Percentiles rank a stretch among this genome's conserved stretches.
phyloP scores from a whole-genome alignment of 768 basidiomycete genomes.

The Pisolithus tinctorius region DNA sequence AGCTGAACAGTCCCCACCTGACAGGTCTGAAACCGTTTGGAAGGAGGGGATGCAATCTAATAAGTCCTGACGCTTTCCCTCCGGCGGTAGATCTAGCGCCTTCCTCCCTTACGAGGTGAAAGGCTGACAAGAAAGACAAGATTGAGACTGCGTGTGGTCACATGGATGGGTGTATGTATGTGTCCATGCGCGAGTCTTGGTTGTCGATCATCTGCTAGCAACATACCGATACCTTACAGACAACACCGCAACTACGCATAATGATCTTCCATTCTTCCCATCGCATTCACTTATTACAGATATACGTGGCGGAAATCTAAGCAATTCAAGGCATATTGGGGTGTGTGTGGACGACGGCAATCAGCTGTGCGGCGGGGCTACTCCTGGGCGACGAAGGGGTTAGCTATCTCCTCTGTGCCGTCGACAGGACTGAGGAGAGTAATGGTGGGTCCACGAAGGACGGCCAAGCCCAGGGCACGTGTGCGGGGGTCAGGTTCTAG shows the following conservation, averaged over 20 bases:
- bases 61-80: neutral
- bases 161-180: neutral
- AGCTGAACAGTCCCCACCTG: constrained; percentile 12
- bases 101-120: neutral
- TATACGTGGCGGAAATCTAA: constrained; percentile 4
- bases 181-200: neutral
- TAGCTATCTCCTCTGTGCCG: constrained; percentile 90
- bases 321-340: no score
- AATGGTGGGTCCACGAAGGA: constrained; percentile 90
- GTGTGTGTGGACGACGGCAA: no score
- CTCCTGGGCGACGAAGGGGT: constrained; percentile 77
- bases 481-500: constrained; percentile 61
- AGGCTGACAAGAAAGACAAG: neutral
- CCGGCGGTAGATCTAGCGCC: constrained; percentile 12
- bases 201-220: neutral
- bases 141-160: neutral
- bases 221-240: constrained; percentile 1
- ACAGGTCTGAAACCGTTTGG: constrained; percentile 7
- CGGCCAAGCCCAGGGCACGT: constrained; percentile 74
- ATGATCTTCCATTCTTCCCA: constrained; percentile 10
- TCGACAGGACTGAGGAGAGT: constrained; percentile 92
- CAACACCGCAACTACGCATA: constrained; percentile 6
- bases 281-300: constrained; percentile 13
- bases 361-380: constrained; percentile 15
- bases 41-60: neutral